These are phyloP conservation scores for Malassezia japonica DNA, from an alignment of 1,284 basidiomycete species.

Conservation along the genomic window DNA sequence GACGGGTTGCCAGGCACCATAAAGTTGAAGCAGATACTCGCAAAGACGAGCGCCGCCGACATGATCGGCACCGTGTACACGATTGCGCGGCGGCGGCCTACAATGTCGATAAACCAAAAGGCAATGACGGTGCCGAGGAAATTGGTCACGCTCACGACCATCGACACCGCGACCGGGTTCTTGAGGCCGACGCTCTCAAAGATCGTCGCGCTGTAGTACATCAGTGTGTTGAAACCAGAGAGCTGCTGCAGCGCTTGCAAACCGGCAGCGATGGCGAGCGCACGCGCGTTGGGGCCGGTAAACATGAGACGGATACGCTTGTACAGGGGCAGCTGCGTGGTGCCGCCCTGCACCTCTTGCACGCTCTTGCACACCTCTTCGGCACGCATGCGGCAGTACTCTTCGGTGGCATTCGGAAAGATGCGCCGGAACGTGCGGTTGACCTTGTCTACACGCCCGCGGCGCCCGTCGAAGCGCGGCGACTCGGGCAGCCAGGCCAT, in stretches of 20 bases:
- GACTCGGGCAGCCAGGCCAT: slow-evolving; percentile 47
- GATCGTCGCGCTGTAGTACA: slow-evolving; percentile 49
- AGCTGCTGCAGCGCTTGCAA: slow-evolving; percentile 41
- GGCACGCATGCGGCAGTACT: slow-evolving; percentile 44
- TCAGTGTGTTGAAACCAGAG: slow-evolving; percentile 50
- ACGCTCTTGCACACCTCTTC: slow-evolving; percentile 40
- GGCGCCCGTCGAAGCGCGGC: slow-evolving; percentile 43
- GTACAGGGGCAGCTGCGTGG: background rate
- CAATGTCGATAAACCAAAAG: slow-evolving; percentile 62
- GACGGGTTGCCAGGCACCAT: slow-evolving; percentile 42
- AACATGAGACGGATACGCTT: slow-evolving; percentile 9
- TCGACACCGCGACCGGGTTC: slow-evolving; percentile 41
- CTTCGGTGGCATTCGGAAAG: slow-evolving; percentile 33
- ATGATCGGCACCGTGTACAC: slow-evolving; percentile 67
- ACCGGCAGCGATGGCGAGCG: slow-evolving; percentile 22
- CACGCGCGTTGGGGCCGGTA: slow-evolving; percentile 11
- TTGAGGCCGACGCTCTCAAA: slow-evolving; percentile 47
- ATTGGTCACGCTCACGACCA: slow-evolving; percentile 47
- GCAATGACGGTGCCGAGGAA: slow-evolving; percentile 72
- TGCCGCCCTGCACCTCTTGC: background rate
- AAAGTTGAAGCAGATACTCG: slow-evolving; percentile 64
- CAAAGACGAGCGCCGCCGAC: slow-evolving; percentile 61
- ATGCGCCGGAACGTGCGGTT: slow-evolving; percentile 30
- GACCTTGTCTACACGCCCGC: slow-evolving; percentile 36
- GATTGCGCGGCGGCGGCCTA: slow-evolving; percentile 68